Evolutionary conservation across 1,284 basidiomycete genomes (phyloP).

Genomic region (Porogramme epimiltina): DNA sequence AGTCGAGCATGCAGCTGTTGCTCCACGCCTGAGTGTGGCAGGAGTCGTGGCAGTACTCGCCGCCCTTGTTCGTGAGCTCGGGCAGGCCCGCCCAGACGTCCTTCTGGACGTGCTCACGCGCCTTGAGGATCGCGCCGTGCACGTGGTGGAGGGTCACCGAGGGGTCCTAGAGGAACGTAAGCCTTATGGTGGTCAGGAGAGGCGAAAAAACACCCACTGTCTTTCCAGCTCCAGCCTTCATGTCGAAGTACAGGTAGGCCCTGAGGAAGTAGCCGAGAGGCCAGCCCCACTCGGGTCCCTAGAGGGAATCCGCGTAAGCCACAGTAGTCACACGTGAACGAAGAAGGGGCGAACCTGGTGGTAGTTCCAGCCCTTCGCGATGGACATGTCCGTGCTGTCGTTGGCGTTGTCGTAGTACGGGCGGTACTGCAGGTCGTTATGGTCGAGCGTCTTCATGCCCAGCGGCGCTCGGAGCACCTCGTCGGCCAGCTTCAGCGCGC

Average conservation of each 20-base stretch:
- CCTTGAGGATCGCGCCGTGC: constrained; percentile 68
- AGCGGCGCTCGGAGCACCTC: constrained; percentile 78
- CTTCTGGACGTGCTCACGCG: constrained; percentile 72
- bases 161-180: constrained; percentile 50
- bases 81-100: constrained; percentile 92
- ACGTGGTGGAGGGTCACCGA: constrained; percentile 78
- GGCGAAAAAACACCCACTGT: constrained; percentile 47
- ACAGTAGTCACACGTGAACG: constrained; percentile 1
- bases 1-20: constrained; percentile 85
- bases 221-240: constrained; percentile 57
- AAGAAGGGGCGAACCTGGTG: constrained; percentile 59
- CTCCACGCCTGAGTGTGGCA: constrained; percentile 95
- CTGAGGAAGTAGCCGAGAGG: constrained; percentile 94
- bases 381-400: constrained; percentile 76
- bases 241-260: constrained; percentile 89
- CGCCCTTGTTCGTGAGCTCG: constrained; percentile 87
- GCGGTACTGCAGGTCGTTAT: constrained; percentile 82
- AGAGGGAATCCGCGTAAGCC: no score
- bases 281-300: constrained; percentile 94
- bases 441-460: constrained; percentile 94
- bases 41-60: constrained; percentile 81
- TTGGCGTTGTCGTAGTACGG: constrained; percentile 92
- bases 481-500: constrained; percentile 78
- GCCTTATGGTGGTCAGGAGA: background rate
- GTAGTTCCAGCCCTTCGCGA: constrained; percentile 93